A percentile compares a stretch with the other conserved stretches of the same genome.
phyloP scores from a whole-genome alignment of 73 alveolate genomes.

The Halteria grandinella region DNA sequence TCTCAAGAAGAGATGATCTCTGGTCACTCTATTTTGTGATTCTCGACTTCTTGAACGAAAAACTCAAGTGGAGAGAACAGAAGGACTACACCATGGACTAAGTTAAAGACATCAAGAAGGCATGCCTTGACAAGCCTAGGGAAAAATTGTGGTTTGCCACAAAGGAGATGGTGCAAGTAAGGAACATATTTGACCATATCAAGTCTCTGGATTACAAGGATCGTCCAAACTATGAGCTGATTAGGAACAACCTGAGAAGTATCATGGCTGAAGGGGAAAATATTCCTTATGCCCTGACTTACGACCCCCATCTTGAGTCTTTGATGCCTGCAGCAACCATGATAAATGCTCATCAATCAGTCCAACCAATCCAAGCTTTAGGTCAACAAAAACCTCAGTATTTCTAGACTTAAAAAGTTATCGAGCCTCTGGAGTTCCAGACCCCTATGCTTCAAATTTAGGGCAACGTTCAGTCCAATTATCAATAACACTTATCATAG shows the following conservation, averaged over 20 bases:
- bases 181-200: slow-evolving; percentile 70
- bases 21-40: slow-evolving; percentile 81
- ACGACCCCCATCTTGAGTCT: not conserved
- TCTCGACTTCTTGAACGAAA: slow-evolving; percentile 79
- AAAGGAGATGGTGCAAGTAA: slow-evolving; percentile 63
- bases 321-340: not conserved
- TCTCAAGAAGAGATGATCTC: slow-evolving; percentile 79
- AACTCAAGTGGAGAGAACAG: slow-evolving; percentile 81
- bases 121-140: slow-evolving; percentile 70
- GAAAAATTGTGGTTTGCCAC: slow-evolving; percentile 68
- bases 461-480: no score
- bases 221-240: slow-evolving; percentile 77
- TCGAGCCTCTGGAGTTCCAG: not conserved
- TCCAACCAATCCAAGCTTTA: no score
- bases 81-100: slow-evolving; percentile 64
- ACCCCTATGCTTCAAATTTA: not conserved
- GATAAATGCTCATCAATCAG: not conserved
- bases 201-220: slow-evolving; percentile 59
- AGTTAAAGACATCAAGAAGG: slow-evolving; percentile 67
- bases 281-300: not conserved
- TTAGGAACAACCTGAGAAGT: slow-evolving; percentile 29
- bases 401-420: no score
- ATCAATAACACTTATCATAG: not conserved
- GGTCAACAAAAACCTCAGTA: no score
- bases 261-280: not conserved